Percentiles rank a stretch among this genome's conserved stretches.
Evolutionary conservation across 2,329 filamentous ascomycete genomes (phyloP).

Genomic region (Conoideocrella luteorostrata): DNA sequence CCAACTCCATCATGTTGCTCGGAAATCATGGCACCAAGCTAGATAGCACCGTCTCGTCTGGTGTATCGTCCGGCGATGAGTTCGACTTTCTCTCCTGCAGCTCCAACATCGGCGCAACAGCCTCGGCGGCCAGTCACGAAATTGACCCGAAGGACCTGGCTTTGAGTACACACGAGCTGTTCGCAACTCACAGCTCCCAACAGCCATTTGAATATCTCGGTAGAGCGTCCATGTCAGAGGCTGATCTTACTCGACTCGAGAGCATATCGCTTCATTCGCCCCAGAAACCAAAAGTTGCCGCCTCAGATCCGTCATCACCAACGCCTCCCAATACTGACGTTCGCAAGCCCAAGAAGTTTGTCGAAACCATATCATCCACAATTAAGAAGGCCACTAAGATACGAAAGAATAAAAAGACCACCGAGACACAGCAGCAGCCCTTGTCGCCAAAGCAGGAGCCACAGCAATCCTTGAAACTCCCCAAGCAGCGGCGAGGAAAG

Average conservation of each 20-base stretch:
- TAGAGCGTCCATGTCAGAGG: slow-evolving; percentile 38
- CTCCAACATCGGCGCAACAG: slow-evolving; percentile 21
- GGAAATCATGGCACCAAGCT: slow-evolving; percentile 11
- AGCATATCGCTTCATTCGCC: slow-evolving; percentile 40
- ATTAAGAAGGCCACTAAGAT: slow-evolving; percentile 32
- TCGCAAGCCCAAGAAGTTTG: slow-evolving; percentile 32
- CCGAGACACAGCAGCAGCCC: slow-evolving; percentile 15
- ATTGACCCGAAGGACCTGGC: slow-evolving; percentile 23
- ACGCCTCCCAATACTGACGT: slow-evolving; percentile 23
- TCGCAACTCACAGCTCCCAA: slow-evolving; percentile 2
- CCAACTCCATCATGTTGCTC: slow-evolving; percentile 22
- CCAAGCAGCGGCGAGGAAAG: slow-evolving; percentile 24
- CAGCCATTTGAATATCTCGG: slow-evolving; percentile 18
- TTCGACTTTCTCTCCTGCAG: slow-evolving; percentile 30
- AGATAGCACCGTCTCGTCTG: slow-evolving; percentile 28
- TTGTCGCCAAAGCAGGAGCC: slow-evolving; percentile 27
- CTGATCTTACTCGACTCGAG: slow-evolving; percentile 40
- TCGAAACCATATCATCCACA: slow-evolving; percentile 35
- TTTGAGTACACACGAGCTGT: slow-evolving; percentile 11
- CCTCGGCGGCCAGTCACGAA: slow-evolving; percentile 21
- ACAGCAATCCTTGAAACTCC: slow-evolving; percentile 22
- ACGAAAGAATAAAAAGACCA: slow-evolving; percentile 22
- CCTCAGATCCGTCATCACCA: slow-evolving; percentile 25
- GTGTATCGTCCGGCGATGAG: slow-evolving; percentile 29
- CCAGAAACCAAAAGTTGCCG: slow-evolving; percentile 18